Base-by-base conservation (phyloP, 2,329 filamentous ascomycete species). In the Niveomyces coronatus region DNA sequence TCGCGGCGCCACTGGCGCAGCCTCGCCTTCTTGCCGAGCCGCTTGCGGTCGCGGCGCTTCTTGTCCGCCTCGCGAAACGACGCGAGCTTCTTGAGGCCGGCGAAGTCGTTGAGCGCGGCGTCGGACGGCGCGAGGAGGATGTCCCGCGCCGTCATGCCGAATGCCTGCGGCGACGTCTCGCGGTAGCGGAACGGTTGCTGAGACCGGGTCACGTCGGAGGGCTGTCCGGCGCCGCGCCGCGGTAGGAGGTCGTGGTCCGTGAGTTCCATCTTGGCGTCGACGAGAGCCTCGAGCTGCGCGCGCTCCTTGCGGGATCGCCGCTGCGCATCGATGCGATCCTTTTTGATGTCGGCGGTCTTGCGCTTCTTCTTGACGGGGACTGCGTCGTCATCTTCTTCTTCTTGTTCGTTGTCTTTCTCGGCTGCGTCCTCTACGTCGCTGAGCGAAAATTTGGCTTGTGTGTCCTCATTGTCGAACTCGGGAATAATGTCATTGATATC, bases 401-500 rank as follows among this genome's bases (percentile, higher is more conserved):
- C 54, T 0, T 55, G 58, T 3, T 58, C 58, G 0, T 58, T 57
- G 2, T 53, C 57, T 1, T 61, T 63, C 1, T 58, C 56, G 4
- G 42, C 54, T 7, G 61, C 60, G 9, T 58, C 63, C 9, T 58
- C 62, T 1, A 55, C 60, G 11, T 63, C 64, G 5, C 75, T 74
- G 2, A 81, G 62, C 1, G 63, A 63, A 42, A 82, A 61, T 1
- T 64, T 62, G 15, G 75, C 72, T 35, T 68, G 62, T 16, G 32
- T 55, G 41, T 70, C 63, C 6, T 75, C 74, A 18, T 85, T 83
- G 15, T 85, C 76, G 53, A 93, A 94, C 44, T 94, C 85, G 2
- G 86, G 87, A 19, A 94, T 66, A 35, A 95, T 71, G 57, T 94
- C 89, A 44, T 83, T 86, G 64, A 98, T 96, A 55, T 96, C 88